These are phyloP conservation scores for Elongisporangium prolatum DNA, from an alignment of 352 stramenopile species.

Conservation along the genomic window DNA sequence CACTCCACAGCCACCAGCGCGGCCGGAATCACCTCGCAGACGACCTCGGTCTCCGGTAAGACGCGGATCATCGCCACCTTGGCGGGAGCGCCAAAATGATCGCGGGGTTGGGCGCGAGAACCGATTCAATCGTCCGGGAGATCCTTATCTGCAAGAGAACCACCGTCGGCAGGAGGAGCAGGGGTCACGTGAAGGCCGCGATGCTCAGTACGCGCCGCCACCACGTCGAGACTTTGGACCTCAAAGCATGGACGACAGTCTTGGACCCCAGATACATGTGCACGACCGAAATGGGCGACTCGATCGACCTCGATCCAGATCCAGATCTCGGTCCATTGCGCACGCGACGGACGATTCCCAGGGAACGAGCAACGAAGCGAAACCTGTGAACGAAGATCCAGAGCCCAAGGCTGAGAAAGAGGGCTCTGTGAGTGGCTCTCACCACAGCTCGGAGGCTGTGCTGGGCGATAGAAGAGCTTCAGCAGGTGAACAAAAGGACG, in stretches of 20 bases:
- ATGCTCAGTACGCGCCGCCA: not conserved
- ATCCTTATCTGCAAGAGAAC: not conserved
- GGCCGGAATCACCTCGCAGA: not conserved
- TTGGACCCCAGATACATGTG: not conserved
- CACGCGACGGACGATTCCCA: not conserved
- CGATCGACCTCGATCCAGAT: not conserved
- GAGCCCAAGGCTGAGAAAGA: not conserved
- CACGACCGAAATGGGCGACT: not conserved
- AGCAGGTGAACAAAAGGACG: not conserved
- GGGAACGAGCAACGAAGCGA: not conserved
- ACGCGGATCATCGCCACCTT: not conserved
- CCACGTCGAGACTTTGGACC: too few species aligned
- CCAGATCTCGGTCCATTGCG: not conserved
- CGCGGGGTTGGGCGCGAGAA: not conserved
- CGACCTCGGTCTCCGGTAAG: too few species aligned
- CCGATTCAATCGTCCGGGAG: not conserved
- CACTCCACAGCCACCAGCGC: not conserved
- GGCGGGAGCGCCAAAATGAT: not conserved
- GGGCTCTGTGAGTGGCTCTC: not conserved
- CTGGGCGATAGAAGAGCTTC: not conserved
- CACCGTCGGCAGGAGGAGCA: not conserved
- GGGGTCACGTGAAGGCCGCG: not conserved
- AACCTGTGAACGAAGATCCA: not conserved
- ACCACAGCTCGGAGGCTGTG: not conserved
- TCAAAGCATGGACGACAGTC: not conserved